A percentile compares a stretch with the other conserved stretches of the same genome.
phyloP scores from a whole-genome alignment of 2,329 filamentous ascomycete species.

The Pseudocercospora pini-densiflorae region DNA sequence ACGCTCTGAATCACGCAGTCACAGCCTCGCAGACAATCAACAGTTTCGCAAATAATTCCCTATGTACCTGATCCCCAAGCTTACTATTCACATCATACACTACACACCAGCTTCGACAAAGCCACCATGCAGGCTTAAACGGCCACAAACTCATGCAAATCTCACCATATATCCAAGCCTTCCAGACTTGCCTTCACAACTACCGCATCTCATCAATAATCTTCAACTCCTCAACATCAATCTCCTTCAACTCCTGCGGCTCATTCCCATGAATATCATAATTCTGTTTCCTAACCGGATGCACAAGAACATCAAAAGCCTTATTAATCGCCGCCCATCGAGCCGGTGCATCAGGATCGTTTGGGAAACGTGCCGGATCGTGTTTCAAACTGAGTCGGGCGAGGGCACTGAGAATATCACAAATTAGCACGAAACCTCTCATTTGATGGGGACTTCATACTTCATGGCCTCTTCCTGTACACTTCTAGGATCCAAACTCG shows the following conservation, averaged over 20 bases:
- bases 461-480: conserved; percentile 24
- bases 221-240: conserved; percentile 23
- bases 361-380: conserved; percentile 28
- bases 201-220: conserved; percentile 11
- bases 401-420: conserved; percentile 17
- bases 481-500: conserved; percentile 20
- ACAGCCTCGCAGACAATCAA: neutral
- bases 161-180: neutral
- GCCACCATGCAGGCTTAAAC: neutral
- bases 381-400: conserved; percentile 26
- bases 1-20: neutral
- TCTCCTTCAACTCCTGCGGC: conserved; percentile 23
- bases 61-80: neutral
- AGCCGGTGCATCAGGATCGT: conserved; percentile 31
- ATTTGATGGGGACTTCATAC: conserved; percentile 8
- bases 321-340: conserved; percentile 34
- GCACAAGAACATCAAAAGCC: conserved; percentile 29
- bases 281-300: conserved; percentile 27
- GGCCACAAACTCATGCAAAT: neutral
- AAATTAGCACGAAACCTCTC: neutral
- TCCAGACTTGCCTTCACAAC: neutral
- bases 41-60: neutral
- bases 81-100: conserved; percentile 4
- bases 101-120: conserved; percentile 1
- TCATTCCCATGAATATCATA: conserved; percentile 28